Evolutionary conservation across 1,284 basidiomycete genomes (phyloP), one percentile per base, ranked within the genome.

Genomic region (Exsudoporus floridanus): DNA sequence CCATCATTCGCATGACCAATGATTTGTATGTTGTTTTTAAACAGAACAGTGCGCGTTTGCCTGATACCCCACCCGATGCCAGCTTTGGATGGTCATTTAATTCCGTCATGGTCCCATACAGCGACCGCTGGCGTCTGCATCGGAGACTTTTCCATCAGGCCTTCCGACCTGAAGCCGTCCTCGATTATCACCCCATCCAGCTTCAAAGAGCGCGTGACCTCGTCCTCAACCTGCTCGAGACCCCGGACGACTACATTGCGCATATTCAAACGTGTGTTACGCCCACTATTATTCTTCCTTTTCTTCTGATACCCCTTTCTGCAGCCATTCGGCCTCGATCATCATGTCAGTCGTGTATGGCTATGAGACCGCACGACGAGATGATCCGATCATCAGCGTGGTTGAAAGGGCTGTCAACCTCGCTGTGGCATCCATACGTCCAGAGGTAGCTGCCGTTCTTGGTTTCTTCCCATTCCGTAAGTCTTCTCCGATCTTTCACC

Each of bases 31-130:
- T 35, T 3, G 7, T 36, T 2, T 8, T 27, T 8, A 13, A 7
- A 42, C 35, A 12, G 12, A 7, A 38, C 39, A 9, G 4, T 9
- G 4, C 4, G 5, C 8, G 40, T 31, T 18, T n/a, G 5, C 8
- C 45, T 54, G 23, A 54, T 34, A 12, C 34, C 9, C 7, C n/a
- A 4, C 30, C 10, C 1, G 30, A 39, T 4, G 1, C 10, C 16
- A 67, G 65, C 30, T 67, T 67, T 27, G 65, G 65, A 27, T 70
- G 66, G 68, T 41, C 49, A 1, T 67, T 67, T 21, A 69, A 69
- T 33, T 64, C 65, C 6, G 61, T 69, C 40, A 61, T 65, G 57
- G 36, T 63, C 36, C 62, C 62, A 4, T 66, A 66, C 9, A 49
- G 55, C 13, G 57, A 67, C 42, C 40, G 63, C 21, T 70, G 68